Evolutionary conservation across 768 basidiomycete species (phyloP).

Genomic region (Trichaptum fuscoviolaceum): DNA sequence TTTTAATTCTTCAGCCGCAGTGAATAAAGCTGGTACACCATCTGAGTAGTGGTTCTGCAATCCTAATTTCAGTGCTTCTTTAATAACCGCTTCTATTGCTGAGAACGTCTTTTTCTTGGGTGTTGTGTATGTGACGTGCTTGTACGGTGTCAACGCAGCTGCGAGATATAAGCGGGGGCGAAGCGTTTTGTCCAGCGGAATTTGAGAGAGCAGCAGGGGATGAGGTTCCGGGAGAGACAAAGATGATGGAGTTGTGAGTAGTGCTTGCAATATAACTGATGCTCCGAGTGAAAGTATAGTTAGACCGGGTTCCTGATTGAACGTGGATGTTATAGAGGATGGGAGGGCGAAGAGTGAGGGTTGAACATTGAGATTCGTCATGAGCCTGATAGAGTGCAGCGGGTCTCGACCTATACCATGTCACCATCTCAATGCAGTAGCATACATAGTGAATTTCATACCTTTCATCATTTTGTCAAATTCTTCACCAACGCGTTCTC

Average conservation of each 20-base stretch:
- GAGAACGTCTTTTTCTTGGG: constrained; percentile 57
- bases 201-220: constrained; percentile 34
- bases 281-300: constrained; percentile 46
- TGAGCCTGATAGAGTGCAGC: constrained; percentile 65
- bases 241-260: constrained; percentile 31
- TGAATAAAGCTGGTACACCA: constrained; percentile 65
- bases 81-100: constrained; percentile 64
- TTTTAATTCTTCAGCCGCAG: constrained; percentile 42
- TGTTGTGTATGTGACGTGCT: constrained; percentile 51
- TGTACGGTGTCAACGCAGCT: constrained; percentile 68
- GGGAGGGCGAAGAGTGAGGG: constrained; percentile 60
- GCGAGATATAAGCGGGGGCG: constrained; percentile 73
- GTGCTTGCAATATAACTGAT: constrained; percentile 49
- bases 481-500: constrained; percentile 91
- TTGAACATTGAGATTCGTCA: constrained; percentile 69
- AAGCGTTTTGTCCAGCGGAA: constrained; percentile 34
- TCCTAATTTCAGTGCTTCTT: constrained; percentile 83
- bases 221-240: constrained; percentile 40
- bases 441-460: constrained; percentile 20
- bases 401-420: constrained; percentile 61
- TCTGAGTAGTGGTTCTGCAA: constrained; percentile 71
- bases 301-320: constrained; percentile 40
- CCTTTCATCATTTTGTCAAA: constrained; percentile 92
- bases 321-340: constrained; percentile 30
- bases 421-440: constrained; percentile 6